These are phyloP conservation scores for Cenchrus purpureus DNA, from an alignment of 176 grass and related monocot genomes.

Conservation along the genomic window DNA sequence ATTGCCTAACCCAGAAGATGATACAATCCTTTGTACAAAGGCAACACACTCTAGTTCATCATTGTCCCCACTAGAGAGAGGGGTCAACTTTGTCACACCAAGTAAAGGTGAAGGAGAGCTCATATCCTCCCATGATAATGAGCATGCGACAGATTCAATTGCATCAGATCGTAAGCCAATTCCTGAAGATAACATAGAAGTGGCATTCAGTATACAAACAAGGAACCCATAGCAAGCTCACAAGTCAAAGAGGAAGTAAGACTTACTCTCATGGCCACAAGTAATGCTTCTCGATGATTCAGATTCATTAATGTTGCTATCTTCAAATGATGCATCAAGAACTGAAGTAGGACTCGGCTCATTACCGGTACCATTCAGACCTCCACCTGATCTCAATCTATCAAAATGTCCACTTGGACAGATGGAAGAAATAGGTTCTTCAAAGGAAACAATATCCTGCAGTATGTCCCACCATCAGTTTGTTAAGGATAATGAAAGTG, in stretches of 20 bases:
- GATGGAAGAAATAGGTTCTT: slow-evolving; percentile 41
- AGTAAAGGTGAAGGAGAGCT: slow-evolving; percentile 43
- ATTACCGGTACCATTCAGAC: slow-evolving; percentile 43
- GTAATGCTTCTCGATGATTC: slow-evolving; percentile 55
- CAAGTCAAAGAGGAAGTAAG: neutral
- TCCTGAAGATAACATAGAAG: slow-evolving; percentile 29
- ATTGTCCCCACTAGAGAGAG: slow-evolving; percentile 33
- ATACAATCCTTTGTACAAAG: slow-evolving; percentile 78
- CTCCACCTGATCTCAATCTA: slow-evolving; percentile 37
- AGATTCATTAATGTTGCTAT: slow-evolving; percentile 52
- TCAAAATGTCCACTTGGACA: slow-evolving; percentile 49
- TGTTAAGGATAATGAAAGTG: slow-evolving; percentile 23
- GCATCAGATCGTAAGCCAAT: slow-evolving; percentile 46
- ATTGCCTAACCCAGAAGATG: slow-evolving; percentile 61
- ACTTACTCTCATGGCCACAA: slow-evolving; percentile 58
- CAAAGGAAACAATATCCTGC: slow-evolving; percentile 54
- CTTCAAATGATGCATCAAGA: slow-evolving; percentile 72
- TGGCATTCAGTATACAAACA: slow-evolving; percentile 26
- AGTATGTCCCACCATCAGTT: slow-evolving; percentile 37
- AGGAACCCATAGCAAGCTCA: slow-evolving; percentile 4
- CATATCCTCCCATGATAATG: slow-evolving; percentile 69
- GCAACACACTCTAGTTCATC: slow-evolving; percentile 56
- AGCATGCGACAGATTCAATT: slow-evolving; percentile 52
- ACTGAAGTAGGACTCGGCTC: slow-evolving; percentile 82
- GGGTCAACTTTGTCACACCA: slow-evolving; percentile 25